Evolutionary conservation across 2,329 filamentous ascomycete species (phyloP), one percentile per base, ranked within the genome.

Genomic region (Colletotrichum tanaceti): DNA sequence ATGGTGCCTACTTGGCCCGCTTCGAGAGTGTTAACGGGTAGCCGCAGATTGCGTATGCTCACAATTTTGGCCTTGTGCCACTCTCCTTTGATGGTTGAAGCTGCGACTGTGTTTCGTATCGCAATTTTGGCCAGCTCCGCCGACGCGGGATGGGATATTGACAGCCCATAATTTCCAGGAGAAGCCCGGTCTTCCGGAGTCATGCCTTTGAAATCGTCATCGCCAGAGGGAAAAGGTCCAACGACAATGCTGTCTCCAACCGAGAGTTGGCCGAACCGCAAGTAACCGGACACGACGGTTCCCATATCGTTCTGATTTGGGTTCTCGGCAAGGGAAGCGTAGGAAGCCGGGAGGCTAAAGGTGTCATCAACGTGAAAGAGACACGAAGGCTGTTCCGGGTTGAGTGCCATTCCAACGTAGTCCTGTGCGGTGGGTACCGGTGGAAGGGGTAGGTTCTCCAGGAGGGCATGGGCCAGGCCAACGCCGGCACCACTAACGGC

Each of bases 331-430:
- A 79, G 77, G n/a, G 81, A 77, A 5, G 86, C 83, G 71, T 89
- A 89, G 1, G 89, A 88, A 0, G 87, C 86, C 1, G 91, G 87
- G 16, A 94, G 86, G 66, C 87, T 92, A 77, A 97, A 98, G 1
- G 94, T 89, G 73, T 98, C 95, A 76, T 98, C 95, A 28, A 98
- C 87, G 75, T 98, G 92, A 75, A 98, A 98, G 2, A 98, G 81
- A 41, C 87, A 87, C 5, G 83, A 82, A 1, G 89, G 87, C 63
- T 87, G 85, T 67, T 89, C 84, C 0, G 88, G 87, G 66, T 89
- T 89, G 61, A 89, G 75, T 1, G 82, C 82, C 49, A 81, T 81
- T 1, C 86, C 85, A n/a, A 85, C 79, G 69, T 84, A 87, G 72
- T 89, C 87, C 58, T 82, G 81, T 1, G 85, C 76, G 1, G 85